A percentile compares a stretch with the other conserved stretches of the same genome.
Conservation (phyloP, 2,329 filamentous ascomycete genomes). For the Trichophyton benhamiae region DNA sequence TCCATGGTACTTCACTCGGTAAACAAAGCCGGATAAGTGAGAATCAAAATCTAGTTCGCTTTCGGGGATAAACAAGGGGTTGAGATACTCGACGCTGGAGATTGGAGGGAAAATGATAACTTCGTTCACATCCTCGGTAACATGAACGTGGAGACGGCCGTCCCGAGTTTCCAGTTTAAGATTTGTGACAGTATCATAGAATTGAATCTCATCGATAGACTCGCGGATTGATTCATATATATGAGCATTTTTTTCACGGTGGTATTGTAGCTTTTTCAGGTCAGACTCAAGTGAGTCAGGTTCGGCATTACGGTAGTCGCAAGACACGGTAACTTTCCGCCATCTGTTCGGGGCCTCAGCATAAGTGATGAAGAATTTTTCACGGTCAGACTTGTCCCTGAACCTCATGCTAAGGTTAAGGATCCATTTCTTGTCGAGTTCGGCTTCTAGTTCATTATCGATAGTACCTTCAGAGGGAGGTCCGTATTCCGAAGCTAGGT, state of each 20-base stretch:
- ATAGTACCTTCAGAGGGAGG: slow-evolving; percentile 19
- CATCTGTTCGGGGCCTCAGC: slow-evolving; percentile 67
- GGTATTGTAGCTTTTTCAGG: slow-evolving; percentile 62
- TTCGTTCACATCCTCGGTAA: slow-evolving; percentile 92
- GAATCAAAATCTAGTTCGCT: slow-evolving; percentile 71
- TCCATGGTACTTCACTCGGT: slow-evolving; percentile 66
- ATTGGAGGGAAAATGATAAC: slow-evolving; percentile 75
- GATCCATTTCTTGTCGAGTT: slow-evolving; percentile 84
- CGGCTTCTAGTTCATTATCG: slow-evolving; percentile 30
- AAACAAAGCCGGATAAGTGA: slow-evolving; percentile 94
- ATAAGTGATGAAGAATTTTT: slow-evolving; percentile 97
- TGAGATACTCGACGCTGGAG: slow-evolving; percentile 60
- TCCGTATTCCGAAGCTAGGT: slow-evolving; percentile 12
- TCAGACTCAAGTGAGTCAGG: slow-evolving; percentile 76
- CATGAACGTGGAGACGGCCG: slow-evolving; percentile 82
- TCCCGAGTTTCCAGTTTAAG: slow-evolving; percentile 83
- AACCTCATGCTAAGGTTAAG: slow-evolving; percentile 98
- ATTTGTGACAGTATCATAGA: slow-evolving; percentile 92
- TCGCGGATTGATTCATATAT: slow-evolving; percentile 94
- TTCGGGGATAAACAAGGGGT: slow-evolving; percentile 48
- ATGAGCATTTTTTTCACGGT: slow-evolving; percentile 80
- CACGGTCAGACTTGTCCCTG: slow-evolving; percentile 76
- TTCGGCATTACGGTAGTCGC: slow-evolving; percentile 76
- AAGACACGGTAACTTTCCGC: slow-evolving; percentile 81
- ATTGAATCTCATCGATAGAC: slow-evolving; percentile 84